Evolutionary conservation across 2,329 filamentous ascomycete genomes (phyloP).

Genomic region (Cadophora luteo-olivacea): DNA sequence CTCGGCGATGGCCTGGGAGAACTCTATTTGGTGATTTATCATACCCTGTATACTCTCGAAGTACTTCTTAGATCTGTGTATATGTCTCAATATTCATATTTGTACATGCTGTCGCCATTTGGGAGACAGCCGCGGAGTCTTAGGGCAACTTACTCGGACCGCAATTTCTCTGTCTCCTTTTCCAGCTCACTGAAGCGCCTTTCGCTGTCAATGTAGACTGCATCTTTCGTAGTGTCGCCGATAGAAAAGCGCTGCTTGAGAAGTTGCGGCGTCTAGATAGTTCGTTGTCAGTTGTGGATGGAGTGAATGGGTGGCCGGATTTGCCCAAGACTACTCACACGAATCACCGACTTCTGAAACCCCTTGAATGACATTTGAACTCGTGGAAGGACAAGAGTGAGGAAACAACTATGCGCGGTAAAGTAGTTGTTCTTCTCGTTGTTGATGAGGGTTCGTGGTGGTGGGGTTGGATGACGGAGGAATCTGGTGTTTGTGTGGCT

Average conservation of each 20-base stretch:
- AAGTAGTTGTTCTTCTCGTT: neutral
- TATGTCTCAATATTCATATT: neutral
- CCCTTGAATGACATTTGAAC: slow-evolving; percentile 88
- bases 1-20: slow-evolving; percentile 93
- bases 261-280: slow-evolving; percentile 78
- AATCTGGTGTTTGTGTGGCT: neutral
- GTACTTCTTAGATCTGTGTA: slow-evolving; percentile 75
- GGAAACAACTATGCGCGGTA: neutral
- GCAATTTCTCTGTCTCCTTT: slow-evolving; percentile 92
- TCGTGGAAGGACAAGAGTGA: neutral
- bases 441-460: neutral
- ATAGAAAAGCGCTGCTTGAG: slow-evolving; percentile 94
- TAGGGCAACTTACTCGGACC: slow-evolving; percentile 73
- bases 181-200: slow-evolving; percentile 93
- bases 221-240: slow-evolving; percentile 93
- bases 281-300: slow-evolving; percentile 27
- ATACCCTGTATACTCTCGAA: slow-evolving; percentile 98
- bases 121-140: neutral
- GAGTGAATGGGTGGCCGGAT: neutral
- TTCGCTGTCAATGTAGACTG: slow-evolving; percentile 93
- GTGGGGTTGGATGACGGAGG: neutral
- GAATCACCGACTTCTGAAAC: slow-evolving; percentile 85
- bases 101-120: no score
- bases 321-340: slow-evolving; percentile 63
- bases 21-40: slow-evolving; percentile 97